A percentile compares a stretch with the other conserved stretches of the same genome.
Conservation (phyloP, 2,329 filamentous ascomycete species). For the Aspergillus tamarii region DNA sequence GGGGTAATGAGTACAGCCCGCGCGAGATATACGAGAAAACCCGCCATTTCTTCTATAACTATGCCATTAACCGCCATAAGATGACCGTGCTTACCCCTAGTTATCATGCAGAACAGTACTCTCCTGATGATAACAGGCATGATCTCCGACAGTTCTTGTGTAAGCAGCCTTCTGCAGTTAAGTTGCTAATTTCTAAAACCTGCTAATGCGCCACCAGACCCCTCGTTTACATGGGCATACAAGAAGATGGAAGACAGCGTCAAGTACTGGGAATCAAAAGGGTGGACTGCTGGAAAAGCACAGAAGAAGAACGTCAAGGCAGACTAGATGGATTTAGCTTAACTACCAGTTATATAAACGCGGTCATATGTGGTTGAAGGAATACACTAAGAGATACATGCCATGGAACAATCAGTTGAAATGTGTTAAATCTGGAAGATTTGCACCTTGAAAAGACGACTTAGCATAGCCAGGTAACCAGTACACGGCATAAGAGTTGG, state of each 20-base stretch:
- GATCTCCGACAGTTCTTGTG: conserved; percentile 61
- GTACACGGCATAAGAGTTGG: neutral
- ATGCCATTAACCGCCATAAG: conserved; percentile 69
- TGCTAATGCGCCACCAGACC: conserved; percentile 26
- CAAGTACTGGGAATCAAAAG: conserved; percentile 45
- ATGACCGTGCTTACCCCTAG: conserved; percentile 63
- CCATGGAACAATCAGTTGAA: neutral
- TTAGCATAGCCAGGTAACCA: neutral
- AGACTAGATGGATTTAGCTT: conserved; percentile 21
- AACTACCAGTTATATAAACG: neutral
- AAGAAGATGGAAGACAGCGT: conserved; percentile 54
- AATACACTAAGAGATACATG: neutral
- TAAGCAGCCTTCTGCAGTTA: conserved; percentile 18
- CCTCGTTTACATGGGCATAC: conserved; percentile 49
- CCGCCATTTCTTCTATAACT: conserved; percentile 50
- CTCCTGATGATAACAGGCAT: conserved; percentile 61
- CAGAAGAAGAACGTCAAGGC: conserved; percentile 42
- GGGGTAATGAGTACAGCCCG: conserved; percentile 46
- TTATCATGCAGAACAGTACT: conserved; percentile 57
- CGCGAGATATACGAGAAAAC: conserved; percentile 53
- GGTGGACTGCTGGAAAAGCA: conserved; percentile 36
- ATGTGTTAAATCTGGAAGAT: neutral
- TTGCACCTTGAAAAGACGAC: neutral
- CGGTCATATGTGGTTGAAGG: neutral
- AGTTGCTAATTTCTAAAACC: neutral